Conservation (phyloP, 805 yeast genomes). For the Lipomyces orientalis region DNA sequence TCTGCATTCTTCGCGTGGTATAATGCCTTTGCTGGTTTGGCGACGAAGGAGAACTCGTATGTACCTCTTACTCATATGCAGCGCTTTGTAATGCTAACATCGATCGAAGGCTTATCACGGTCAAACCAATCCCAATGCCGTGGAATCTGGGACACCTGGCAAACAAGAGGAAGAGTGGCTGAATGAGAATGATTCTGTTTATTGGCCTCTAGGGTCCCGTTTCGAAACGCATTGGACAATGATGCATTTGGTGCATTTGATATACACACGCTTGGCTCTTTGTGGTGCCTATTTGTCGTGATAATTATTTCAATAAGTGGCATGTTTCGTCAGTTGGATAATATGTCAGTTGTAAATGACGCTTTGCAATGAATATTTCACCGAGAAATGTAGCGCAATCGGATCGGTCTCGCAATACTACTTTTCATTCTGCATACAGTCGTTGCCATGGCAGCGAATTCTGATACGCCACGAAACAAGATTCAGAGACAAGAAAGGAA, state of each 20-base stretch:
- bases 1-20: slow-evolving; percentile 65
- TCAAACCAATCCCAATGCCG: slow-evolving; percentile 34
- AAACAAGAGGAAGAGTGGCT: slow-evolving; percentile 12
- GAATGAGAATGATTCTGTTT: background rate
- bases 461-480: too few relatives aligned
- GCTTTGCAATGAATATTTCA: background rate
- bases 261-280: background rate
- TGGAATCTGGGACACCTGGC: slow-evolving; percentile 24
- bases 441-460: too few relatives aligned
- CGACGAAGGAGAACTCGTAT: slow-evolving; percentile 61
- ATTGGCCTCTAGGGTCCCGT: background rate
- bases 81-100: background rate
- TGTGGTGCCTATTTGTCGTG: background rate
- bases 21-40: slow-evolving; percentile 67
- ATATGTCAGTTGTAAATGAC: too few relatives aligned
- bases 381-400: background rate
- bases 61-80: background rate
- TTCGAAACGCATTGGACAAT: background rate
- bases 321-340: background rate
- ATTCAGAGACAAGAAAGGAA: too few relatives aligned
- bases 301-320: background rate
- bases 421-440: background rate
- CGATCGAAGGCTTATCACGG: slow-evolving; percentile 21
- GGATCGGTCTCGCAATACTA: background rate
- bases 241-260: background rate